Conservation (phyloP, 2,329 filamentous ascomycete genomes). For the Sclerotinia glacialis region DNA sequence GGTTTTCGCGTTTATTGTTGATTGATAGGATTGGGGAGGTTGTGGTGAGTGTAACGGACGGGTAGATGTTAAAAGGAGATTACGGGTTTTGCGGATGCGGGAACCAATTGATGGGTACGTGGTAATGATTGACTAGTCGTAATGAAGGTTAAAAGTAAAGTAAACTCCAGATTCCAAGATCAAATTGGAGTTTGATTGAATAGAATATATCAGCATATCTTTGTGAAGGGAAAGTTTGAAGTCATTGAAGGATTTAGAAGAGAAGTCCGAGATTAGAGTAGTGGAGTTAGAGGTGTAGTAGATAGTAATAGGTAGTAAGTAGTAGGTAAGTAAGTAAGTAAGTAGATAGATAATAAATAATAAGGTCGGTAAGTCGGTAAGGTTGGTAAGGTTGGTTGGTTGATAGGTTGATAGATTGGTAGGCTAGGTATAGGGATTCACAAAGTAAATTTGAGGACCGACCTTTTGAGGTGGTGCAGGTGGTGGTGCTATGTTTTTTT, state of each 20-base stretch:
- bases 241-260: background rate
- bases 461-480: background rate
- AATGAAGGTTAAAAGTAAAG: background rate
- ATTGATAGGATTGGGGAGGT: constrained; percentile 19
- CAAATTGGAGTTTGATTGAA: constrained; percentile 22
- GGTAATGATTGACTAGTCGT: background rate
- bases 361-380: no score
- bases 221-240: background rate
- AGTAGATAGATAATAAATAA: no score
- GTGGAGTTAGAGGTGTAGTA: no score
- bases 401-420: no score
- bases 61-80: constrained; percentile 15
- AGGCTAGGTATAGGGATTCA: no score
- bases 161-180: background rate
- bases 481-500: no score
- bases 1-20: constrained; percentile 28
- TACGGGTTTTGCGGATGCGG: constrained; percentile 14
- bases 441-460: background rate
- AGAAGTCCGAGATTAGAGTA: background rate
- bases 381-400: no score
- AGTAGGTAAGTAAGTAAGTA: no score
- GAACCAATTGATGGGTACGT: constrained; percentile 11
- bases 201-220: constrained; percentile 27
- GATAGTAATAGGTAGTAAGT: no score
- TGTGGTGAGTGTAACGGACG: background rate